Evolutionary conservation across 2,329 filamentous ascomycete species (phyloP).

Genomic region (Aspergillus aculeatus): DNA sequence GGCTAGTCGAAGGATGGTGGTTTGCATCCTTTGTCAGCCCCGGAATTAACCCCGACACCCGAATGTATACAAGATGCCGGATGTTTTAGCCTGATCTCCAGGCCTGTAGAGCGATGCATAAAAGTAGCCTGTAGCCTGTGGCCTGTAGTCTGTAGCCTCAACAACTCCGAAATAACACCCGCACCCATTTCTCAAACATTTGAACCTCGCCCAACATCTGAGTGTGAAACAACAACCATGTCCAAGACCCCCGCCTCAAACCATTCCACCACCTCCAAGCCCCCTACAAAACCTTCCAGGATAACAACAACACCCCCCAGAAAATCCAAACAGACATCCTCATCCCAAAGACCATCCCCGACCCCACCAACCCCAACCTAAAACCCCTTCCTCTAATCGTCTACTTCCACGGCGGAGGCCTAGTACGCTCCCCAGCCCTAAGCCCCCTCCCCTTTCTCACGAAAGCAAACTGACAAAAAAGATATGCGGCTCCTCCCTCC

Average conservation of each 20-base stretch:
- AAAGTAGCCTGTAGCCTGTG: not conserved
- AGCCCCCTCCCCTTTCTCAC: too few species aligned
- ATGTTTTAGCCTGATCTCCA: not conserved
- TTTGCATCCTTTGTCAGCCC: not conserved
- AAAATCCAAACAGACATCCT: slow-evolving; percentile 37
- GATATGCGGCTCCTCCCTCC: slow-evolving; percentile 33
- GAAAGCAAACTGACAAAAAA: slow-evolving; percentile 11
- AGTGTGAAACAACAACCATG: not conserved
- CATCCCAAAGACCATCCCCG: slow-evolving; percentile 34
- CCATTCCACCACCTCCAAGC: slow-evolving; percentile 41
- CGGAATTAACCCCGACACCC: not conserved
- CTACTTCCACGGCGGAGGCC: slow-evolving; percentile 47
- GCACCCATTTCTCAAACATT: not conserved
- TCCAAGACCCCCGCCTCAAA: not conserved
- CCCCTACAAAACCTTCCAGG: slow-evolving; percentile 38
- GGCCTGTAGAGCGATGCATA: not conserved
- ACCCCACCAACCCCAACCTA: slow-evolving; percentile 33
- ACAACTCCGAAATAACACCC: not conserved
- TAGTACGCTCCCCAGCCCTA: slow-evolving; percentile 29
- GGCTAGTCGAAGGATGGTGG: not conserved
- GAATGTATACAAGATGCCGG: not conserved
- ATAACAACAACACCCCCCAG: slow-evolving; percentile 32
- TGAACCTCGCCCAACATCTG: not conserved
- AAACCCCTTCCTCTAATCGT: slow-evolving; percentile 43
- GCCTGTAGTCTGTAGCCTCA: not conserved